Conservation (phyloP, 768 basidiomycete genomes). For the Leccinellum albellum region DNA sequence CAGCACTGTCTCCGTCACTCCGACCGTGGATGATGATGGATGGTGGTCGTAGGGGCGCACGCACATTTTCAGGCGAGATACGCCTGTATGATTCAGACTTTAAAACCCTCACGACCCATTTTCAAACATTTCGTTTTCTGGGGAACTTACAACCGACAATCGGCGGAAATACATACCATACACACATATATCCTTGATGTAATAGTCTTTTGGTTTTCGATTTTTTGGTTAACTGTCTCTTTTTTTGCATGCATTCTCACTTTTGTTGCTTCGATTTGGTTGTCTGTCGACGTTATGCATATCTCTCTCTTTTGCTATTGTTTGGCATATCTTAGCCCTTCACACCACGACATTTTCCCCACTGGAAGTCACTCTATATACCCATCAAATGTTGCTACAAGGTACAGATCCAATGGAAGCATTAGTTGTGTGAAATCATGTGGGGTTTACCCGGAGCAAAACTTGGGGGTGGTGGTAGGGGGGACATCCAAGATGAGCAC, state of each 20-base stretch:
- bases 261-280: not conserved
- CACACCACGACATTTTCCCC: slow-evolving; percentile 7
- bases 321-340: slow-evolving; percentile 2
- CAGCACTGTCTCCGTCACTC: slow-evolving; percentile 69
- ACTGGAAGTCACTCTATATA: slow-evolving; percentile 31
- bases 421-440: slow-evolving; percentile 29
- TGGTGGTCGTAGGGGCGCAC: slow-evolving; percentile 58
- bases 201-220: slow-evolving; percentile 13
- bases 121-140: not conserved
- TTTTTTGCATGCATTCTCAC: not conserved
- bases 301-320: slow-evolving; percentile 8
- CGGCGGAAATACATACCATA: not conserved
- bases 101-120: not conserved
- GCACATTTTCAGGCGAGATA: not conserved
- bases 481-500: not conserved
- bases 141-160: slow-evolving; percentile 10
- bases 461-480: not conserved
- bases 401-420: slow-evolving; percentile 36
- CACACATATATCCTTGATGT: slow-evolving; percentile 20
- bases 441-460: slow-evolving; percentile 16
- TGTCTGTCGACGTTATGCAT: slow-evolving; percentile 7
- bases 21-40: slow-evolving; percentile 68
- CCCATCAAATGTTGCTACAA: slow-evolving; percentile 38
- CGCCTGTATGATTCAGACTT: not conserved
- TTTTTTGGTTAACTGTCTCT: not conserved